Evolutionary conservation across 2,329 filamentous ascomycete species (phyloP), one percentile per base, ranked within the genome.

Genomic region (Calonectria leucothoes): DNA sequence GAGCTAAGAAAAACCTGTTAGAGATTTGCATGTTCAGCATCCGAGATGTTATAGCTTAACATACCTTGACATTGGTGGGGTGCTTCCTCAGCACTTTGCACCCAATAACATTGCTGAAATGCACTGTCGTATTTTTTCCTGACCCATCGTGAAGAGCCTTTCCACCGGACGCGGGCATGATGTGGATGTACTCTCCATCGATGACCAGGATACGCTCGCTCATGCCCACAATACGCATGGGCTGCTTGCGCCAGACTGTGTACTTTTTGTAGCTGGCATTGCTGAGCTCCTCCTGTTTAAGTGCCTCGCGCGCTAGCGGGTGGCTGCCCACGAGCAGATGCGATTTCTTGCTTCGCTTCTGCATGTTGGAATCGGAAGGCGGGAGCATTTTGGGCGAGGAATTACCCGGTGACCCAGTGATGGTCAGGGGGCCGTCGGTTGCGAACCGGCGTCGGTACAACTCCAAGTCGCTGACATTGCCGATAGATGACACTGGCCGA

Each of bases 121-220:
- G 94, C 61, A 96, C 93, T 49, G 94, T 95, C 3, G 94, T 95
- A 39, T 92, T 94, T 85, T 95, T 95, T 42, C 91, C 91, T 69
- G 88, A 89, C 27, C 88, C 89, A 70, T 93, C 91, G 72, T 91
- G 89, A 71, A 92, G 85, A 14, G 91, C 90, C 81, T 94, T 94
- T 45, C 92, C 92, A 12, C 89, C 89, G 2, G 90, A 90, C 2
- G 91, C 88, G 31, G 94, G 94, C 89, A 95, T 93, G 79, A 97
- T 95, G 83, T 96, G 94, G 74, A 97, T 91, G 82, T 96, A 97
- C 82, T 97, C 95, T 73, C 94, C 94, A 79, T 96, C 94, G 76
- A 97, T 94, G 59, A 94, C 92, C 51, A 97, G 87, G 12, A 95
- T 91, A 71, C 94, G 91, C 78, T 95, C 93, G 73, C 94, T 94